These are phyloP conservation scores for Teunomyces stri DNA, from an alignment of 805 yeast species.

Conservation along the genomic window DNA sequence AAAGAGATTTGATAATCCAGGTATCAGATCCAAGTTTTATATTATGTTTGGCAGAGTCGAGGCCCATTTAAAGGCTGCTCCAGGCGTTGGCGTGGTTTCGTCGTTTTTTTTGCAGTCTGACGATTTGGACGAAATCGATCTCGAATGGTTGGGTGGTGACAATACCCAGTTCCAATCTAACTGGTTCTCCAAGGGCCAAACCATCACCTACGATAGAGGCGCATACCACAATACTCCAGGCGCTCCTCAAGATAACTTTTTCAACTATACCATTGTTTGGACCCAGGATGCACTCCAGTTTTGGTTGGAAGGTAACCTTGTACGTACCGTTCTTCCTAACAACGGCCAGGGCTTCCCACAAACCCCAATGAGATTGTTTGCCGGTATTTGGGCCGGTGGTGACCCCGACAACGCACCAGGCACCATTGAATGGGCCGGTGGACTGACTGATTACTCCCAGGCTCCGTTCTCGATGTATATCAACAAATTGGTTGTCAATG, in stretches of 20 bases:
- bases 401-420: slow-evolving; percentile 63
- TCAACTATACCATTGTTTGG: slow-evolving; percentile 88
- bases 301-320: slow-evolving; percentile 66
- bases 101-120: slow-evolving; percentile 79
- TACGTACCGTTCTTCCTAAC: slow-evolving; percentile 59
- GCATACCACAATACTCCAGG: slow-evolving; percentile 55
- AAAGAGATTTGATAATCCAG: slow-evolving; percentile 72
- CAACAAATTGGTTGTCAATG: slow-evolving; percentile 58
- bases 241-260: slow-evolving; percentile 57
- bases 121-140: slow-evolving; percentile 85
- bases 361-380: slow-evolving; percentile 73
- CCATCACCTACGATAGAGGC: slow-evolving; percentile 78
- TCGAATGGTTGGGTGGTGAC: slow-evolving; percentile 87
- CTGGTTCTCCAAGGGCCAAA: slow-evolving; percentile 78
- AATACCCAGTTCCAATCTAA: slow-evolving; percentile 70
- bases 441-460: slow-evolving; percentile 57
- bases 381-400: slow-evolving; percentile 85
- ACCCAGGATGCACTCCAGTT: slow-evolving; percentile 61
- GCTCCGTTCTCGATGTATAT: slow-evolving; percentile 72
- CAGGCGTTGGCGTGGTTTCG: slow-evolving; percentile 77
- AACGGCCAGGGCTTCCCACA: slow-evolving; percentile 78
- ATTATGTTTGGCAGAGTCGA: slow-evolving; percentile 88
- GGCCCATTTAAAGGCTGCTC: slow-evolving; percentile 66
- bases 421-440: slow-evolving; percentile 84
- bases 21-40: slow-evolving; percentile 72